Base-by-base conservation (phyloP, 768 basidiomycete species). In the Mycena galericulata region DNA sequence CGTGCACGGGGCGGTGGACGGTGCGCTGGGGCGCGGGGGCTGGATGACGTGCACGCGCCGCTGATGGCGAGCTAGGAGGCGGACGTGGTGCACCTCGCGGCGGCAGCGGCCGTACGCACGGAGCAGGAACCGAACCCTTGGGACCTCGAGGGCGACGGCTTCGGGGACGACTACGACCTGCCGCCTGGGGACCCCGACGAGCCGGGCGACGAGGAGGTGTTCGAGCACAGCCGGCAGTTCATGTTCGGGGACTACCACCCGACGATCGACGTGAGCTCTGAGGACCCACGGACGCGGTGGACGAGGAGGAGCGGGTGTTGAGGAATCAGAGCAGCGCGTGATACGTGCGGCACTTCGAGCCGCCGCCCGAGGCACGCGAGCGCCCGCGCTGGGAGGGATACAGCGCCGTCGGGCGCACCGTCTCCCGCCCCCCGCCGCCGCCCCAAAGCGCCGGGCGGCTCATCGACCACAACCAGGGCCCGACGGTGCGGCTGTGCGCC, bases 221-320 rank as follows among this genome's bases (percentile, higher is more conserved):
- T 92, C 74, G 84, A 81, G 30, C 86, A 95, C 41, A 91, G 94
- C 77, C 88, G 88, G 76, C 84, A 87, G 71, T 93, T 95, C 67
- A 84, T 97, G 27, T 98, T 96, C 72, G 95, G 95, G 6, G 93
- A 97, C 79, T 95, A 96, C 76, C 97, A 97, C 76, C 96, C 96
- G 0, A 89, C 88, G 62, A 90, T 96, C 67, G 96, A 97, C 74
- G 92, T 94, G 53, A 96, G 93, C 79, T 89, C 91, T 26, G 94
- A 96, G 79, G 73, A 78, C 20, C 93, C 92, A 22, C 81, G 88
- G 67, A 79, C 80, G 34, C 77, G 81, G 50, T 93, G 89, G 88
- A 90, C 63, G 94, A 95, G 74, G 96, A 98, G 78, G 94, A 97
- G 76, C 86, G 93, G 43, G 90, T 96, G 38, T 76, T 97, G 71